These are phyloP conservation scores for Xylariaceae sp. DNA, from an alignment of 2,329 filamentous ascomycete genomes.

Conservation along the genomic window DNA sequence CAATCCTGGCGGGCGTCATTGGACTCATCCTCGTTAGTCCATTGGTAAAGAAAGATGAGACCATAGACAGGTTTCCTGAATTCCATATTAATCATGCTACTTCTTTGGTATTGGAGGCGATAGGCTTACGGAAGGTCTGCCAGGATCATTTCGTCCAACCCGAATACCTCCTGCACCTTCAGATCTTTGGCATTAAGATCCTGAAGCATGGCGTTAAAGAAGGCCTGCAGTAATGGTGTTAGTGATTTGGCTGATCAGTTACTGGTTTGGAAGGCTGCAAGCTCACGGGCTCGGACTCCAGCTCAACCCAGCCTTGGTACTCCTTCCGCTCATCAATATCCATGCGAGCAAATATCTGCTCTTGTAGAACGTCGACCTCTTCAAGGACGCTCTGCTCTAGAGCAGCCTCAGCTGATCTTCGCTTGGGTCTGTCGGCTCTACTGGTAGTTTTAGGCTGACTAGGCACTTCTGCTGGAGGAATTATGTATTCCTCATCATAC, in stretches of 20 bases:
- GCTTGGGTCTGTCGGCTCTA: slow-evolving; percentile 48
- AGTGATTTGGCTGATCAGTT: slow-evolving; percentile 24
- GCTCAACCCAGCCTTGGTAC: slow-evolving; percentile 79
- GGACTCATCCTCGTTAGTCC: slow-evolving; percentile 59
- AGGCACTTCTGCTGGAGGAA: slow-evolving; percentile 23
- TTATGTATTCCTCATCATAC: slow-evolving; percentile 33
- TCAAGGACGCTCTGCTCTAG: slow-evolving; percentile 43
- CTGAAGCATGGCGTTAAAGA: slow-evolving; percentile 85
- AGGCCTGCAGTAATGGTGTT: slow-evolving; percentile 57
- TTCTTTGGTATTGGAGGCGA: slow-evolving; percentile 36
- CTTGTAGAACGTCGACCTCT: slow-evolving; percentile 47
- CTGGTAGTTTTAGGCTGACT: slow-evolving; percentile 18
- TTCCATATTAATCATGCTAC: not conserved
- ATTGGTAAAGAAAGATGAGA: slow-evolving; percentile 88
- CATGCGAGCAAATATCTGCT: slow-evolving; percentile 55
- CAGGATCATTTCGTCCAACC: slow-evolving; percentile 71
- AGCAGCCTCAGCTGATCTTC: slow-evolving; percentile 50
- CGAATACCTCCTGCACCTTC: slow-evolving; percentile 78
- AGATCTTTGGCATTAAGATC: slow-evolving; percentile 78
- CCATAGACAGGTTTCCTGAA: slow-evolving; percentile 76
- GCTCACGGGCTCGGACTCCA: slow-evolving; percentile 87
- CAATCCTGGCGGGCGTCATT: slow-evolving; percentile 59
- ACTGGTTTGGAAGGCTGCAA: not conserved
- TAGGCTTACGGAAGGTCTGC: slow-evolving; percentile 64
- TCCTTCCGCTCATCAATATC: slow-evolving; percentile 59